Base-by-base conservation (phyloP, 148 eudicot species). In the Rhododendron ferrugineum region DNA sequence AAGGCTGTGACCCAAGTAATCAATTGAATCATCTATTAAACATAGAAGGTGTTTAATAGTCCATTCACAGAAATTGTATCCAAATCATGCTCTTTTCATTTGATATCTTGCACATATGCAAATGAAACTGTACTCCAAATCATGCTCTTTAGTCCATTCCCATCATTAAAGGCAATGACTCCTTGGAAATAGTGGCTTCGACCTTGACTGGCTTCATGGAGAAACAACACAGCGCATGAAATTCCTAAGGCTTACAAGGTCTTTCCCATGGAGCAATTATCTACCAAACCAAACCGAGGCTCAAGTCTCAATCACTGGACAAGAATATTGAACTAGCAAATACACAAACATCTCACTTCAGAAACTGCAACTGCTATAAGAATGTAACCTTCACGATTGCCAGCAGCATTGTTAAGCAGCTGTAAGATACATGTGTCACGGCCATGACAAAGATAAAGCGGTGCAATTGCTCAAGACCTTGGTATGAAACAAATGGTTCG, bases 381-480 rank as follows among this genome's bases (percentile, higher is more conserved):
- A 82, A 80, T 49, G 73, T 72, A 83, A 97, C 99, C 99, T 97
- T 95, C 64, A 97, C 96, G 81, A 97, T 92, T 58, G 99, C 99
- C 74, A 97, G 94, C 93, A 97, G 89, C 99, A 97, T 97, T 81
- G 99, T 94, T 81, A 97, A 92, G 91, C 98, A 97, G 90, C 99
- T 97, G 88, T 97, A 97, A 86, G 98, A 91, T 86, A 97, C 90
- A 90, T 97, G 99, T 76, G 99, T 97, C 88, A 95, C 89, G 7
- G 99, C 99, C 98, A 97, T 97, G 88, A 97, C 93, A 92, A 97
- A 97, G 88, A 97, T 97, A 90, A 97, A 97, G 49, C 99, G 92
- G 86, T 97, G 99, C 85, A 97, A 90, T 85, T 97, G 98, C 93
- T 97, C 99, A 86, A 97, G 98, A 77, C 99, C 99, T 93, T 95